Base-by-base conservation (phyloP, 176 grass and related monocot genomes). In the Juncus effusus region DNA sequence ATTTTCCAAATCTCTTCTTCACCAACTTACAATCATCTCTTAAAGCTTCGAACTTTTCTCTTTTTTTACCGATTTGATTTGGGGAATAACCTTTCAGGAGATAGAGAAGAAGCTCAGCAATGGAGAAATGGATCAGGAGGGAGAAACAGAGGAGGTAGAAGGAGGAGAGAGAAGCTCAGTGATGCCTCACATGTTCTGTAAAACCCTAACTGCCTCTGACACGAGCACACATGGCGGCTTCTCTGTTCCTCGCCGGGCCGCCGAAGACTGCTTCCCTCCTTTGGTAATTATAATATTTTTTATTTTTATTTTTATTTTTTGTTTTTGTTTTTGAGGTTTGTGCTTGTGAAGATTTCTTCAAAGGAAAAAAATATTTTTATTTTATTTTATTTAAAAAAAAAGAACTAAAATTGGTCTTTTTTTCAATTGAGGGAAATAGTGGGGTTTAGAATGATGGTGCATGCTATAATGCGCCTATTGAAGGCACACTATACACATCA, bases 101-200 rank as follows among this genome's bases (percentile, higher is more conserved):
- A 73, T 90, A 55, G 73, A 78, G 55, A 78, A 76, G 61, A 83
- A 80, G 39, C 50, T 81, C 38, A 50, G 54, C 38, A 54, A 74
- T 39, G 85, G 69, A 58, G 70, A 65, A 38, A 52, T 70, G 61
- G 76, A 93, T 69, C 80, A 61, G 28, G 83, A 82, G 44, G 69
- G 62, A 74, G 83, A 76, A 51, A 80, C 63, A 15, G 88, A 83
- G 15, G 81, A 87, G 40, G 13, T 56, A 15, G 85, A 87, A 51
- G 81, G 52, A 19, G 19, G 44, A 47, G 75, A 87, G 59, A 82
- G 42, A 54, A 90, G 80, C 65, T 58, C 95, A 8, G 16, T 68
- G 14, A 93, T 84, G 72, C 78, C 82, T 36, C 95, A 99, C 62
- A 99, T 99, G 95, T 99, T 99, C 70, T 99, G 95, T 81, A 99